Evolutionary conservation across 805 yeast species (phyloP).

Genomic region (Saccharomyces jurei): DNA sequence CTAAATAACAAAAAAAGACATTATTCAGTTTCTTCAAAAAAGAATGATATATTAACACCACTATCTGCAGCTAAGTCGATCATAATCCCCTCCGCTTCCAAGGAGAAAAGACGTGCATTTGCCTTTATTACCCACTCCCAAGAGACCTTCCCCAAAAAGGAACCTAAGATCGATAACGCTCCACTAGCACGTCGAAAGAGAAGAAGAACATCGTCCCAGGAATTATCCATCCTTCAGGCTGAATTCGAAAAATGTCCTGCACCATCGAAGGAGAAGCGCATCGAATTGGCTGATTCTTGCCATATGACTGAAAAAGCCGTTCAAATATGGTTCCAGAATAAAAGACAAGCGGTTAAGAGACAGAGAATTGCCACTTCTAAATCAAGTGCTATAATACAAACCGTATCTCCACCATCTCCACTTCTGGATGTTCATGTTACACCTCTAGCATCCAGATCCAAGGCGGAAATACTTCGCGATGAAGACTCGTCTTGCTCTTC

Average conservation of each 20-base stretch:
- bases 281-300: constrained; percentile 70
- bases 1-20: constrained; percentile 2
- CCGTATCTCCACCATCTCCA: not conserved
- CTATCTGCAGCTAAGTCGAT: constrained; percentile 29
- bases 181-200: constrained; percentile 89
- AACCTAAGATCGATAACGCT: constrained; percentile 82
- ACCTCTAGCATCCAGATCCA: constrained; percentile 2
- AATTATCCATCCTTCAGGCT: constrained; percentile 67
- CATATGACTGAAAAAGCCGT: constrained; percentile 97
- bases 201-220: constrained; percentile 88
- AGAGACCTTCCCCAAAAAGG: constrained; percentile 74
- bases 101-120: constrained; percentile 37
- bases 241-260: constrained; percentile 74
- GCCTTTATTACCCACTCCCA: constrained; percentile 94
- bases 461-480: constrained; percentile 2
- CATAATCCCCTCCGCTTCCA: constrained; percentile 24
- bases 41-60: constrained; percentile 24
- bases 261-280: constrained; percentile 70
- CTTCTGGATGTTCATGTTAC: constrained; percentile 1
- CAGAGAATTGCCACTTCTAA: constrained; percentile 25
- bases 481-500: not conserved
- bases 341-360: constrained; percentile 73
- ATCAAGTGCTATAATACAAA: not conserved
- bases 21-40: constrained; percentile 8
- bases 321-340: constrained; percentile 97